A percentile compares a stretch with the other conserved stretches of the same genome.
These are phyloP conservation scores for Fusarium floridanum DNA, from an alignment of 2,329 filamentous ascomycete species.

Conservation along the genomic window DNA sequence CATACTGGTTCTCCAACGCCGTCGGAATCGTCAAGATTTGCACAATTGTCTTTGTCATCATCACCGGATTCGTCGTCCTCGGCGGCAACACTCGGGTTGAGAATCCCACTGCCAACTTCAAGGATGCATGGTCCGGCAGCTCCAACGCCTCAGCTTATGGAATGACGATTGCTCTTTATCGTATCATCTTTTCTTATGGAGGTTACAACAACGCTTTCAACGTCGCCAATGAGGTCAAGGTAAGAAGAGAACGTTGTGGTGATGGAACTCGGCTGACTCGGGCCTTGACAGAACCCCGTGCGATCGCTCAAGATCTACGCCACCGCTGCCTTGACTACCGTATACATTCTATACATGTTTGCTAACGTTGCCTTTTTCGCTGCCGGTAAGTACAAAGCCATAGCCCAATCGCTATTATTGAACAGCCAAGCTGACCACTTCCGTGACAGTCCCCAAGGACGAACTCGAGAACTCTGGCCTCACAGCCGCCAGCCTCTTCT, in stretches of 20 bases:
- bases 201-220: conserved; percentile 74
- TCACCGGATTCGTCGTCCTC: conserved; percentile 72
- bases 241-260: background rate
- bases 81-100: conserved; percentile 47
- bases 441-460: conserved; percentile 55
- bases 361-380: conserved; percentile 73
- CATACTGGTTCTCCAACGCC: conserved; percentile 66
- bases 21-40: conserved; percentile 69
- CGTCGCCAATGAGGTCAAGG: conserved; percentile 68
- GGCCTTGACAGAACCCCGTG: conserved; percentile 63
- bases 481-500: conserved; percentile 69
- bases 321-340: conserved; percentile 62
- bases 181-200: conserved; percentile 69
- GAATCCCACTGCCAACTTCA: conserved; percentile 2
- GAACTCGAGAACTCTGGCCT: conserved; percentile 64
- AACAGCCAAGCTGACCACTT: background rate
- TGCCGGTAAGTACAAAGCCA: conserved; percentile 43
- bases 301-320: conserved; percentile 64
- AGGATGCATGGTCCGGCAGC: conserved; percentile 4
- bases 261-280: background rate
- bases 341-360: conserved; percentile 68
- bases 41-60: conserved; percentile 56
- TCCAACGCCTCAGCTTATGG: conserved; percentile 46
- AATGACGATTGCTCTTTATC: conserved; percentile 63
- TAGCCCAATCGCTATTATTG: background rate